Percentiles rank a stretch among this genome's conserved stretches.
These are phyloP conservation scores for Xylaria sp. DNA, from an alignment of 2,329 filamentous ascomycete species.

Conservation along the genomic window DNA sequence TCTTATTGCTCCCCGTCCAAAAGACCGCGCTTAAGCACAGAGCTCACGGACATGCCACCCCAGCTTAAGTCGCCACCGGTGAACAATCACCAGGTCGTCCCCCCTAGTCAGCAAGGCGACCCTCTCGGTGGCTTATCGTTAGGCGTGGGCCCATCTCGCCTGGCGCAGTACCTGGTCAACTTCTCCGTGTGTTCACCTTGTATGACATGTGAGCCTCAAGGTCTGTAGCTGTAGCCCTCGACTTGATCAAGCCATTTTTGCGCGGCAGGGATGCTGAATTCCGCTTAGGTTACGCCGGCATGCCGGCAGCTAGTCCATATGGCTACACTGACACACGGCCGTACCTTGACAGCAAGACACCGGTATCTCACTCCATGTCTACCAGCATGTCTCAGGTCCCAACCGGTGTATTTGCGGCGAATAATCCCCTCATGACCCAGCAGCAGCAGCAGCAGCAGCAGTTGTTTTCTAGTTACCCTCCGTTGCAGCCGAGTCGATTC, in stretches of 20 bases:
- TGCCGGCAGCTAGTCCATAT: slow-evolving; percentile 27
- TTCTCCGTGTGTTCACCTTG: slow-evolving; percentile 36
- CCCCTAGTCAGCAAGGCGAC: slow-evolving; percentile 18
- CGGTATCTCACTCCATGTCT: slow-evolving; percentile 22
- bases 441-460: slow-evolving; percentile 11
- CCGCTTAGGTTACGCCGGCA: slow-evolving; percentile 26
- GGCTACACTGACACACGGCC: slow-evolving; percentile 23
- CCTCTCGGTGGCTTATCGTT: slow-evolving; percentile 19
- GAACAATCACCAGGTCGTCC: slow-evolving; percentile 14
- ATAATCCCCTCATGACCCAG: slow-evolving; percentile 25
- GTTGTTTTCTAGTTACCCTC: slow-evolving; percentile 35
- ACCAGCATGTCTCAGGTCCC: slow-evolving; percentile 27
- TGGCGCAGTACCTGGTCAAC: slow-evolving; percentile 33
- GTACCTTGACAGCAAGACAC: slow-evolving; percentile 25
- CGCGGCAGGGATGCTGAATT: slow-evolving; percentile 23
- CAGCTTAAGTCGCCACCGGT: slow-evolving; percentile 25
- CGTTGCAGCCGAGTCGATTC: slow-evolving; percentile 34
- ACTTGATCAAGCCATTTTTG: slow-evolving; percentile 1
- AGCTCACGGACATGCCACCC: slow-evolving; percentile 25
- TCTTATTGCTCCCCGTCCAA: slow-evolving; percentile 20
- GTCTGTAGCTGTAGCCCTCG: slow-evolving; percentile 28
- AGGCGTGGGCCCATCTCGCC: slow-evolving; percentile 28
- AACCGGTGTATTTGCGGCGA: slow-evolving; percentile 29
- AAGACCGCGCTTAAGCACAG: slow-evolving; percentile 24
- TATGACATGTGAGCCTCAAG: slow-evolving; percentile 32